Evolutionary conservation across 129 eudicot species (phyloP), one percentile per base, ranked within the genome.

Genomic region (Sambucus nigra): DNA sequence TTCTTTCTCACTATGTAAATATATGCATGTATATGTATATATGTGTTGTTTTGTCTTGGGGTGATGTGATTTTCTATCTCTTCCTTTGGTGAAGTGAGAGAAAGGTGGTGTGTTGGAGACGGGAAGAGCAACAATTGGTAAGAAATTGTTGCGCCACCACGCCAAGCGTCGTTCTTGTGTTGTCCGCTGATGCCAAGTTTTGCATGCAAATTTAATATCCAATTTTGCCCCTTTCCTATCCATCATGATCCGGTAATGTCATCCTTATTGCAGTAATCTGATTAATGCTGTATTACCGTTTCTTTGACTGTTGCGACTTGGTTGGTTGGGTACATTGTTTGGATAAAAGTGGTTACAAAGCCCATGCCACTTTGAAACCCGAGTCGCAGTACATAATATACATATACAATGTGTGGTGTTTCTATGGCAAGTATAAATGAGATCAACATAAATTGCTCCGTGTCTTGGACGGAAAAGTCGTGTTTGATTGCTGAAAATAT

Each of bases 121-220:
- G 64, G 47, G 77, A 60, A 61, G 78, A 26, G 59, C 17, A 49
- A 68, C 78, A 70, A 59, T 60, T 75, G 84, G 78, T 69, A 69
- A 73, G 65, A 80, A 55, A 63, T 74, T 77, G 74, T 79, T 69
- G 77, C 70, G 60, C 71, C 73, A 40, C 64, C 60, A 58, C 66
- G 78, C 89, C 88, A 76, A 68, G 79, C 82, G 79, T 69, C 63
- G 59, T 48, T 16, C 53, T 61, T 60, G 46, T 61, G 49, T 65
- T 64, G 63, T 25, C 22, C 80, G 71, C 75, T 67, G 48, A 72
- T 70, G 62, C 62, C 86, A 70, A 72, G 76, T n/a, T 42, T 60
- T 48, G 14, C 95, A 85, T 85, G 95, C 95, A 85, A 53, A 80
- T 28, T 22, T 46, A 2, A 11, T 16, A 67, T 71, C 74, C 75